Conservation (phyloP, 345 rosid genomes). For the Salix caprea region DNA sequence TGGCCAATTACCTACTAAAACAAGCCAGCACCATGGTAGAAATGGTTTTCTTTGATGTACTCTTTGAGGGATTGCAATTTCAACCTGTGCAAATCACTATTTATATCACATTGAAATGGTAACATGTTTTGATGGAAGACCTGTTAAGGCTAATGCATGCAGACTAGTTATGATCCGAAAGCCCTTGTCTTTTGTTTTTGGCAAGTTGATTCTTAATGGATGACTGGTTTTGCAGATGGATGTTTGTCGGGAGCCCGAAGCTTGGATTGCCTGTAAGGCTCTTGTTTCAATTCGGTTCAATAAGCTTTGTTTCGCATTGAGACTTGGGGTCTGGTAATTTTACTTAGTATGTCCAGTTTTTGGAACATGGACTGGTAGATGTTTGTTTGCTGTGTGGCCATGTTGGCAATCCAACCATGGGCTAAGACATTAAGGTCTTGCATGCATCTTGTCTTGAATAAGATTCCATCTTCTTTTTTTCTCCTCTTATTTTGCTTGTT, state of each 20-base stretch:
- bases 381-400: background rate
- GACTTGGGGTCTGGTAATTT: background rate
- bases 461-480: too few relatives aligned
- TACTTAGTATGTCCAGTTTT: background rate
- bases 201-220: background rate
- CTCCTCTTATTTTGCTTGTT: too few relatives aligned
- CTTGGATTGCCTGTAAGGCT: background rate
- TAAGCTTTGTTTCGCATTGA: background rate
- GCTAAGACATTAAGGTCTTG: too few relatives aligned
- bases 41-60: too few relatives aligned
- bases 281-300: background rate
- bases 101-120: background rate
- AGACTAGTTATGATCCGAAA: background rate
- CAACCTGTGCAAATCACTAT: background rate
- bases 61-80: background rate
- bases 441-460: too few relatives aligned
- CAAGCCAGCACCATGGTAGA: too few relatives aligned
- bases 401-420: too few relatives aligned
- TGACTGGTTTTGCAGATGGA: background rate
- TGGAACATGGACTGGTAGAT: background rate
- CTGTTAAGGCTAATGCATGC: background rate
- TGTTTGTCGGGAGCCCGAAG: background rate
- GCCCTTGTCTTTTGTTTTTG: background rate
- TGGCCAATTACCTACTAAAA: too few relatives aligned
- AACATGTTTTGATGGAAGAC: background rate